Conservation (phyloP, 1,284 basidiomycete species). For the Malassezia obtusa region DNA sequence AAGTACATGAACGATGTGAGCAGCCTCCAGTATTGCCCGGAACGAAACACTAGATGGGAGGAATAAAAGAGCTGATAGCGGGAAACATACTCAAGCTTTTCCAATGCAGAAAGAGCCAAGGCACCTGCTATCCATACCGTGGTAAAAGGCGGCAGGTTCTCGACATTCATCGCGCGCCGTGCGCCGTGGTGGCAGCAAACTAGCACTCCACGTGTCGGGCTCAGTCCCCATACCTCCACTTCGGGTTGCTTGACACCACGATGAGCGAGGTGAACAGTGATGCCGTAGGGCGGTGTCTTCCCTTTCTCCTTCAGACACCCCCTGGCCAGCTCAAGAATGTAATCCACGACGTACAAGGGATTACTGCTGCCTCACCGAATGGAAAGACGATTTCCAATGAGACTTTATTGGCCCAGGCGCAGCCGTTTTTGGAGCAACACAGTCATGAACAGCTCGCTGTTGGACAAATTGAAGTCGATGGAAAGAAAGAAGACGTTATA, state of each 20-base stretch:
- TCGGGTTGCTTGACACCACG: background rate
- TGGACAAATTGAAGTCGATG: background rate
- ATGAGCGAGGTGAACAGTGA: background rate
- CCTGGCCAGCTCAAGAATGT: slow-evolving; percentile 20
- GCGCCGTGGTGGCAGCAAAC: background rate
- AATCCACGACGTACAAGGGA: slow-evolving; percentile 10
- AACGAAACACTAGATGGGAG: slow-evolving; percentile 28
- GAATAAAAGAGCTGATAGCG: slow-evolving; percentile 41
- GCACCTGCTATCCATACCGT: slow-evolving; percentile 29
- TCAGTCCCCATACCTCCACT: background rate
- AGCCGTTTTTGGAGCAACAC: slow-evolving; percentile 6
- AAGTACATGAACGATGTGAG: slow-evolving; percentile 93
- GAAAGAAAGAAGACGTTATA: slow-evolving; percentile 1
- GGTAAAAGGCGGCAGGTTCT: slow-evolving; percentile 39
- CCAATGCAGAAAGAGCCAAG: slow-evolving; percentile 25
- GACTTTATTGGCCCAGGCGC: background rate
- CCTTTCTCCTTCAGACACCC: slow-evolving; percentile 17
- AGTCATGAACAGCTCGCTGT: slow-evolving; percentile 9
- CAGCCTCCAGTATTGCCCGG: slow-evolving; percentile 67
- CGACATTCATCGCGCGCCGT: slow-evolving; percentile 32
- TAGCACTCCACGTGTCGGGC: background rate
- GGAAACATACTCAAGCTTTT: slow-evolving; percentile 33
- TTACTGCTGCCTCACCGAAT: slow-evolving; percentile 1
- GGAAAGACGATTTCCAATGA: background rate
- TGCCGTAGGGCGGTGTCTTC: slow-evolving; percentile 2